These are phyloP conservation scores for Conidiobolus incongruus DNA, from an alignment of 371 early-diverging fungal genomes.

Conservation along the genomic window DNA sequence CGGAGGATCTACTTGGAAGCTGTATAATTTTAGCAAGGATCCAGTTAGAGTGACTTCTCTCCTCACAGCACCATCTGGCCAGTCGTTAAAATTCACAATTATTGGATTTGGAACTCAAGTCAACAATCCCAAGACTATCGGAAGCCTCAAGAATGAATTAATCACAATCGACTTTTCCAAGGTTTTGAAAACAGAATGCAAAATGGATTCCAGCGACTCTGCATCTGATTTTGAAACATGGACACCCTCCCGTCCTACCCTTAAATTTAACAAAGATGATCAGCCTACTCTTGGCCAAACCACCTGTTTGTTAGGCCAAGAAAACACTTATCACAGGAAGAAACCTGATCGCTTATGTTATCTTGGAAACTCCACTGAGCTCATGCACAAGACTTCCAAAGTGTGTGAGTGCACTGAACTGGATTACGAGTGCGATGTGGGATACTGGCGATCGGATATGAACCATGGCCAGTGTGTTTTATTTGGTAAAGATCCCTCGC, in stretches of 20 bases:
- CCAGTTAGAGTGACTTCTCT: constrained; percentile 20
- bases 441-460: constrained; percentile 38
- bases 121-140: constrained; percentile 4
- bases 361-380: constrained; percentile 35
- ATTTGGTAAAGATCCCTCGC: constrained; percentile 39
- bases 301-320: constrained; percentile 24
- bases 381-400: constrained; percentile 18
- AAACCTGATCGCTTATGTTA: constrained; percentile 48
- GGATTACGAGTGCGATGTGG: constrained; percentile 61
- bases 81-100: constrained; percentile 27
- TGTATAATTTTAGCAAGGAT: constrained; percentile 15
- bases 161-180: constrained; percentile 19
- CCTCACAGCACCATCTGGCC: constrained; percentile 29
- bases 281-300: constrained; percentile 7
- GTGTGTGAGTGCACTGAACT: constrained; percentile 39
- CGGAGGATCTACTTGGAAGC: constrained; percentile 37
- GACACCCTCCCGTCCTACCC: background rate
- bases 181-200: constrained; percentile 6
- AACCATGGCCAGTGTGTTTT: constrained; percentile 27
- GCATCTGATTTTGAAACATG: background rate
- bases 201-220: background rate
- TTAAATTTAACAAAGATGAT: background rate
- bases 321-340: constrained; percentile 49
- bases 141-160: constrained; percentile 10
- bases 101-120: background rate